Evolutionary conservation across 2,329 filamentous ascomycete genomes (phyloP).

Genomic region (Botryotinia narcissicola): DNA sequence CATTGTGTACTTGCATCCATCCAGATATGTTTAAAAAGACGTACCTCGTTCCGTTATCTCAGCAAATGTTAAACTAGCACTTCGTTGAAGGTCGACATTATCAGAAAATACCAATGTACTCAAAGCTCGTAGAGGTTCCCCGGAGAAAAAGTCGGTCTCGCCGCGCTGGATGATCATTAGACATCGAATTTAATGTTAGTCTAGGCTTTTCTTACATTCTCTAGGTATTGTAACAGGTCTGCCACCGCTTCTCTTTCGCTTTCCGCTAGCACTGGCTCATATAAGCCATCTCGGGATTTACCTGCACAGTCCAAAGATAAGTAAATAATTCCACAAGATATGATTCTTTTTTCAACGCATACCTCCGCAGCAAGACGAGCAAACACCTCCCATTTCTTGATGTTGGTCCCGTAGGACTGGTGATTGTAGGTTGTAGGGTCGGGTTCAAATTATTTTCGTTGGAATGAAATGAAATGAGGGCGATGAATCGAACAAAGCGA

Average conservation of each 20-base stretch:
- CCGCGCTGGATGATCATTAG: conserved; percentile 57
- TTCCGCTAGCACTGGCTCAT: conserved; percentile 86
- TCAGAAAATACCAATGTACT: conserved; percentile 98
- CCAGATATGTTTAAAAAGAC: conserved; percentile 31
- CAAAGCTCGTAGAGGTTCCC: conserved; percentile 87
- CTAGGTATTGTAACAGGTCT: conserved; percentile 90
- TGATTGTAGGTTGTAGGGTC: conserved; percentile 22
- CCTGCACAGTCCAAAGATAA: conserved; percentile 47
- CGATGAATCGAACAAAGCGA: conserved; percentile 31
- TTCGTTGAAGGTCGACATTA: conserved; percentile 96
- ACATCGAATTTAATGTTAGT: conserved; percentile 4
- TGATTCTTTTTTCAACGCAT: conserved; percentile 26
- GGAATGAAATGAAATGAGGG: conserved; percentile 29
- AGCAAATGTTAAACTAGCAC: conserved; percentile 95
- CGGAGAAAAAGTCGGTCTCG: conserved; percentile 97
- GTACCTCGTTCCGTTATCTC: conserved; percentile 97
- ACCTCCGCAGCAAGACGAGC: conserved; percentile 62
- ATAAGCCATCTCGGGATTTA: conserved; percentile 75
- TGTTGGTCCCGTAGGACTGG: conserved; percentile 35
- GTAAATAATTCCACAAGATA: conserved; percentile 24
- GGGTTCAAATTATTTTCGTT: conserved; percentile 31
- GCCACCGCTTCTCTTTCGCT: conserved; percentile 96
- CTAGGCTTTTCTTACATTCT: conserved; percentile 65
- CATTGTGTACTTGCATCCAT: background rate
- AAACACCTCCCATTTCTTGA: conserved; percentile 58